These are phyloP conservation scores for Leccinum rimulosum DNA, from an alignment of 768 basidiomycete genomes.

Conservation along the genomic window DNA sequence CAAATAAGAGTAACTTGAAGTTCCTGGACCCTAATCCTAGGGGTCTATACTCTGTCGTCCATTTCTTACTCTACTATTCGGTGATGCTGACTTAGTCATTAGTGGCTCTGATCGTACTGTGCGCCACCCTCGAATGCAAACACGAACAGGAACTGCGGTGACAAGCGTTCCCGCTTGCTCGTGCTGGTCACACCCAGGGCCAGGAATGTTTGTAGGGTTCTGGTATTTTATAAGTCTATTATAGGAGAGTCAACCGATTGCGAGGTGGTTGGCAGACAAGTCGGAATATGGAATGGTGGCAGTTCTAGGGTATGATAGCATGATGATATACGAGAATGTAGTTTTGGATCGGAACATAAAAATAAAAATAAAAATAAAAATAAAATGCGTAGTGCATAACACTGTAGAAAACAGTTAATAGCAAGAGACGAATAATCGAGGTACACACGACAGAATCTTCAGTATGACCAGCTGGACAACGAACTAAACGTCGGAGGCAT, in stretches of 20 bases:
- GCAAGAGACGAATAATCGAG: background rate
- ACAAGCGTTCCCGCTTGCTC: too few species aligned
- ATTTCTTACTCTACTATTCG: too few species aligned
- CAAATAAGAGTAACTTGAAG: background rate
- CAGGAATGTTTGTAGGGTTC: too few species aligned
- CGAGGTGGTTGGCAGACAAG: background rate
- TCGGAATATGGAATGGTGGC: background rate
- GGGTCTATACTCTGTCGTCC: too few species aligned
- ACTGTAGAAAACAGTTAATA: background rate
- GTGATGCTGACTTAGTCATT: too few species aligned
- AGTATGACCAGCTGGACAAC: conserved; percentile 2
- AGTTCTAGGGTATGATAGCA: background rate
- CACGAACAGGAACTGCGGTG: too few species aligned
- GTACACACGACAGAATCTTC: background rate
- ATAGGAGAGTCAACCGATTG: too few species aligned
- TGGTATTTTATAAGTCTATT: too few species aligned
- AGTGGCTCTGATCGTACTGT: too few species aligned
- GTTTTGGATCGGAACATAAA: background rate
- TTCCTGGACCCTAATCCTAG: too few species aligned
- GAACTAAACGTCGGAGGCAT: conserved; percentile 15
- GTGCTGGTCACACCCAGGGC: too few species aligned
- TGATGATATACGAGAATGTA: background rate
- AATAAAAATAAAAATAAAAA: background rate
- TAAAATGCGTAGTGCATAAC: background rate
- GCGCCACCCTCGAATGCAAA: too few species aligned